These are phyloP conservation scores for Curvularia spicifera DNA, from an alignment of 2,329 filamentous ascomycete genomes.

Conservation along the genomic window DNA sequence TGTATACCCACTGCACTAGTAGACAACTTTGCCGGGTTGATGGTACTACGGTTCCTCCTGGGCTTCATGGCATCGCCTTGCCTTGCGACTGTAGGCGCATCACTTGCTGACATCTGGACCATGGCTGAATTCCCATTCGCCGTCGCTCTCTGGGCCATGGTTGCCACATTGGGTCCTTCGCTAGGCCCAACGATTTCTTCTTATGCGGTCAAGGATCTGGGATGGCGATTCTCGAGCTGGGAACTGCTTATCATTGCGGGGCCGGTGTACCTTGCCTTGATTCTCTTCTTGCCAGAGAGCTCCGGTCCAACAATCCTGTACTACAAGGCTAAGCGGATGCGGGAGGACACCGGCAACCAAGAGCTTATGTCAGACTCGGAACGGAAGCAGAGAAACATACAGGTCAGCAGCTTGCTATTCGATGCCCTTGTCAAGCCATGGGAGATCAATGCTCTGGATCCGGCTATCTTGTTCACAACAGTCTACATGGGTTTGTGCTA, in stretches of 20 bases:
- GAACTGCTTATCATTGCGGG: conserved; percentile 79
- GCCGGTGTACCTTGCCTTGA: conserved; percentile 74
- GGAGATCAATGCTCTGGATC: conserved; percentile 80
- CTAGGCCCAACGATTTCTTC: conserved; percentile 69
- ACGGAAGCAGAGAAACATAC: conserved; percentile 62
- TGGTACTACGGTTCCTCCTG: conserved; percentile 56
- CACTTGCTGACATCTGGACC: conserved; percentile 46
- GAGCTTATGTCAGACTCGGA: conserved; percentile 79
- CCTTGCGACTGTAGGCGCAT: conserved; percentile 46
- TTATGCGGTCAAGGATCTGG: conserved; percentile 70
- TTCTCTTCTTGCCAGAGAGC: conserved; percentile 84
- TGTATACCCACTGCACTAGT: conserved; percentile 69
- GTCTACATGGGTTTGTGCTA: conserved; percentile 85
- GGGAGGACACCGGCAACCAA: conserved; percentile 69
- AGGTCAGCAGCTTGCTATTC: conserved; percentile 49
- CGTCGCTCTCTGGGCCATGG: conserved; percentile 51
- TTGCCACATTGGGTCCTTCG: conserved; percentile 66
- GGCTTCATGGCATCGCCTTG: conserved; percentile 47
- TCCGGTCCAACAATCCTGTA: conserved; percentile 68
- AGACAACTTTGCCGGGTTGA: conserved; percentile 66
- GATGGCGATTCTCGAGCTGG: conserved; percentile 86
- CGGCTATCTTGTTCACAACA: conserved; percentile 81
- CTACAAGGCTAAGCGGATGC: conserved; percentile 72
- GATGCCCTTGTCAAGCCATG: conserved; percentile 74
- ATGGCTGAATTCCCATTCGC: conserved; percentile 51